Conservation (phyloP, 2,329 filamentous ascomycete species). For the Raffaelea deltoideospora region DNA sequence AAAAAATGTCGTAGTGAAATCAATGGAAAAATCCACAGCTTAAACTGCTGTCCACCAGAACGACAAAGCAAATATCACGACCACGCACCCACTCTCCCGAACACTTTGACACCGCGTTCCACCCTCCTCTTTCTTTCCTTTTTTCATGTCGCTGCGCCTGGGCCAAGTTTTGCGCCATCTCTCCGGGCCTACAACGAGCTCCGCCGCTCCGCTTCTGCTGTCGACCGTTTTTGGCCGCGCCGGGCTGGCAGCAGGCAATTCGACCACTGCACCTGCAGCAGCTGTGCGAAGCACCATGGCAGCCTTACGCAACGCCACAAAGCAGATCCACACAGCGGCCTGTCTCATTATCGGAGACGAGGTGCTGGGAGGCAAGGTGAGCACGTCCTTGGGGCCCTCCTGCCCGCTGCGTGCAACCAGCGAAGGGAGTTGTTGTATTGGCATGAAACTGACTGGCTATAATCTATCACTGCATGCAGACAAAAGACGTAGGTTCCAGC, state of each 20-base stretch:
- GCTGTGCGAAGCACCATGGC: background rate
- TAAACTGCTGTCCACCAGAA: too few relatives aligned
- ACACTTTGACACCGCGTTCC: too few relatives aligned
- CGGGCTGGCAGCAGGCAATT: background rate
- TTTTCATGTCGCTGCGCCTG: constrained; percentile 7
- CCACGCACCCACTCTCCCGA: too few relatives aligned
- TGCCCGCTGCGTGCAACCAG: too few relatives aligned
- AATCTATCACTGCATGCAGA: too few relatives aligned
- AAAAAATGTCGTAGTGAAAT: too few relatives aligned
- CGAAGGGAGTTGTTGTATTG: too few relatives aligned
- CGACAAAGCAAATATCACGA: too few relatives aligned
- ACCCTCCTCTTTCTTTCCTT: too few relatives aligned
- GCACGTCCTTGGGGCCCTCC: constrained; percentile 10
- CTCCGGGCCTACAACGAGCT: background rate
- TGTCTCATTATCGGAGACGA: constrained; percentile 97
- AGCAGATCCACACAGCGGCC: constrained; percentile 71
- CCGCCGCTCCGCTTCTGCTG: constrained; percentile 1
- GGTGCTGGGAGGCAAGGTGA: constrained; percentile 83
- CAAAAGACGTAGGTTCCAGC: too few relatives aligned
- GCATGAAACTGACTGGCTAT: too few relatives aligned
- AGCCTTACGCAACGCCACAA: constrained; percentile 6
- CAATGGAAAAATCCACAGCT: too few relatives aligned
- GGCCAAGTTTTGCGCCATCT: constrained; percentile 7
- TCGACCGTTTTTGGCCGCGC: background rate
- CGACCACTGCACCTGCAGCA: background rate